Evolutionary conservation across 1,284 basidiomycete species (phyloP).

Genomic region (Apiotrichum mycotoxinovorans): DNA sequence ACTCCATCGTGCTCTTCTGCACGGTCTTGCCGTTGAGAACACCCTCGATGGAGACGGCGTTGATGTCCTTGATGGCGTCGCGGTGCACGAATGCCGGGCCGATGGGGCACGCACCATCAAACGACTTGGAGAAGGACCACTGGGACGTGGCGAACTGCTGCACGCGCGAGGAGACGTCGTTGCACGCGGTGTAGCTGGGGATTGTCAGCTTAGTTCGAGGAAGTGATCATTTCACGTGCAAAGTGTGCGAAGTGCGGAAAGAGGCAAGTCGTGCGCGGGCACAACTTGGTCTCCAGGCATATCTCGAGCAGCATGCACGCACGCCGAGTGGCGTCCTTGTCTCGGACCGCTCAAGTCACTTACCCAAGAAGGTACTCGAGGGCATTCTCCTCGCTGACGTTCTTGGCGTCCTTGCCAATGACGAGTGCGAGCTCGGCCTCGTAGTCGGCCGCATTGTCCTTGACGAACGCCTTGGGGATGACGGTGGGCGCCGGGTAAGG

Average conservation of each 20-base stretch:
- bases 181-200: slow-evolving; percentile 42
- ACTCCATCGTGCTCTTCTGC: slow-evolving; percentile 46
- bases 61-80: slow-evolving; percentile 24
- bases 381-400: slow-evolving; percentile 72
- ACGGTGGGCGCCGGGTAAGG: slow-evolving; percentile 38
- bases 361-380: slow-evolving; percentile 71
- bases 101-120: slow-evolving; percentile 51
- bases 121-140: slow-evolving; percentile 48
- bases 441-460: slow-evolving; percentile 76
- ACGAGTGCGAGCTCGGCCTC: slow-evolving; percentile 84
- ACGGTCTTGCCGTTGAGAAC: slow-evolving; percentile 42
- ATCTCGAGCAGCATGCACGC: too few species aligned
- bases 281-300: too few species aligned
- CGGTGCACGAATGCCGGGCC: slow-evolving; percentile 48
- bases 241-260: too few species aligned
- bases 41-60: slow-evolving; percentile 39
- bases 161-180: slow-evolving; percentile 48
- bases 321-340: too few species aligned
- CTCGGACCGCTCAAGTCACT: too few species aligned
- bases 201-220: background rate
- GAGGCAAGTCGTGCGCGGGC: too few species aligned
- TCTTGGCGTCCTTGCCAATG: slow-evolving; percentile 72
- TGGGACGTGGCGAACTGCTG: slow-evolving; percentile 44
- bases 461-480: slow-evolving; percentile 52
- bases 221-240: background rate